These are phyloP conservation scores for Dothistroma pini DNA, from an alignment of 2,329 filamentous ascomycete species.

Conservation along the genomic window DNA sequence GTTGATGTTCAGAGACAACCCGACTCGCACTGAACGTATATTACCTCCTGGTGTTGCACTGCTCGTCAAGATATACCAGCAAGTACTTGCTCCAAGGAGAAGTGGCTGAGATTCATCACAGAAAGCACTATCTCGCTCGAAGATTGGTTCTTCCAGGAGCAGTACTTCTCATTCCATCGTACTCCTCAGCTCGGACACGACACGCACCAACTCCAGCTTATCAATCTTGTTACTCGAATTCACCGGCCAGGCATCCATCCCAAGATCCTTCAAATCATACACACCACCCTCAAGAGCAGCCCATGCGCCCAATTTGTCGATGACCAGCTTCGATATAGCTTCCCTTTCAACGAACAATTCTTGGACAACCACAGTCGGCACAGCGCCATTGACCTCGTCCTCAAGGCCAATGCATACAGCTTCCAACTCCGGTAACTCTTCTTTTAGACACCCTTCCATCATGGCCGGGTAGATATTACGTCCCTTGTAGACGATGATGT, in stretches of 20 bases:
- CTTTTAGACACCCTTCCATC: constrained; percentile 13
- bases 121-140: too few species aligned
- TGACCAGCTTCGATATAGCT: neutral
- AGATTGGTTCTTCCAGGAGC: too few species aligned
- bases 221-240: constrained; percentile 1
- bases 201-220: neutral
- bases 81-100: too few species aligned
- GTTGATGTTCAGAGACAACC: too few species aligned
- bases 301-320: neutral
- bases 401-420: neutral
- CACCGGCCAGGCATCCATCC: neutral
- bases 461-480: constrained; percentile 9
- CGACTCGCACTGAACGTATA: too few species aligned
- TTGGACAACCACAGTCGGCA: neutral
- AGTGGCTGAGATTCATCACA: too few species aligned
- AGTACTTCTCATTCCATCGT: too few species aligned
- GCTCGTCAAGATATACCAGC: too few species aligned
- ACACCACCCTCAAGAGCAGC: neutral
- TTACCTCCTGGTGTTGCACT: too few species aligned
- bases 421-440: neutral
- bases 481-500: constrained; percentile 12
- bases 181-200: neutral
- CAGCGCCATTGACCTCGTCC: neutral
- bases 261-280: neutral
- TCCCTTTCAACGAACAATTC: neutral